Evolutionary conservation across 2,329 filamentous ascomycete species (phyloP), one percentile per base, ranked within the genome.

Genomic region (Fusarium chlamydosporum): DNA sequence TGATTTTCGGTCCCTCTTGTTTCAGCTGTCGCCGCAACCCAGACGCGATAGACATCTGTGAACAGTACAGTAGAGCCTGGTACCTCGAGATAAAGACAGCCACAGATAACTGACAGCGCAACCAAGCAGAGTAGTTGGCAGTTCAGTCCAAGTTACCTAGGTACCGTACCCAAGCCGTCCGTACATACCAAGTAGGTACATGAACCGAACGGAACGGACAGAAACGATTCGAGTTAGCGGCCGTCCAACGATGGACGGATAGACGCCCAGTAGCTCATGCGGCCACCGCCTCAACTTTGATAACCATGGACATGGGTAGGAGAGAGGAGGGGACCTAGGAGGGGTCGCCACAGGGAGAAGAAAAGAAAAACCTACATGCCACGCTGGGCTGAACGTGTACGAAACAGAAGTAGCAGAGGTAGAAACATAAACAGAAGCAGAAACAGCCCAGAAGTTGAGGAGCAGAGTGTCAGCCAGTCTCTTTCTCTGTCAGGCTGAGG

Each of bases 171-270:
- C 29, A 26, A 45, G 31, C 56, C 29, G 18, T 58, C 23, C n/a
- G 10, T 27, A 40, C 31, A 40, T 52, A 29, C 52, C 4, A 23
- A 56, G 41, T 48, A 41, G 31, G 31, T 45, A 45, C 42, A 45
- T 31, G 42, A 45, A 45, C 26, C 42, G 29, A 46, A 46, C 51
- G 50, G 29, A 46, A 46, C 51, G 35, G 37, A 50, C 47, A 57
- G 33, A 38, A 55, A 34, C 47, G 13, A 56, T 58, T 66, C 56
- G 33, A 50, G 47, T 38, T 68, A 68, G 66, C 61, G 66, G 65
- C 61, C 66, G 66, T 68, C 66, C 56, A 52, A 55, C 65, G 61
- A 69, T 56, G 65, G 60, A 68, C 60, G 65, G 65, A 69, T 69
- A 61, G 61, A 54, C 56, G 65, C 56, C 50, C 29, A 65, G 46